These are phyloP conservation scores for Chaetomidium leptoderma DNA, from an alignment of 495 filamentous ascomycete genomes.

Conservation along the genomic window DNA sequence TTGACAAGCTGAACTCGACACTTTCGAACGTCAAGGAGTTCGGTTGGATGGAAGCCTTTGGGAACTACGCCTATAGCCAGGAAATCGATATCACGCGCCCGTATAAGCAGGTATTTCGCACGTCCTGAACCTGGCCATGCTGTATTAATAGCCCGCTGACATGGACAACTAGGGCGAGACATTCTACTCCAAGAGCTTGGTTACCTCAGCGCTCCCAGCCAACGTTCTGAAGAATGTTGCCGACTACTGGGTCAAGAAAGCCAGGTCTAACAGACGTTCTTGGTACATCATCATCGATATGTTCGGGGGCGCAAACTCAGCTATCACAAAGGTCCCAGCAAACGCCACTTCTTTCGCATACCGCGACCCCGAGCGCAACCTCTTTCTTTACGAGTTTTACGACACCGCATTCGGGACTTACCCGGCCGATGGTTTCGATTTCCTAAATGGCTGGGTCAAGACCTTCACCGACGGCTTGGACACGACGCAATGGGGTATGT, in stretches of 20 bases:
- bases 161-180: constrained; percentile 26
- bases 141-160: not conserved
- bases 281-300: constrained; percentile 47
- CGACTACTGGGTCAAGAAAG: constrained; percentile 41
- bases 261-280: constrained; percentile 32
- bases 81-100: constrained; percentile 41
- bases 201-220: constrained; percentile 36
- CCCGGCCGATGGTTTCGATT: constrained; percentile 33
- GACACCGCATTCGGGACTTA: constrained; percentile 28
- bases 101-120: constrained; percentile 34
- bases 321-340: constrained; percentile 33
- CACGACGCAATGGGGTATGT: constrained; percentile 41
- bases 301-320: constrained; percentile 43
- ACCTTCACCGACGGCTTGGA: constrained; percentile 32
- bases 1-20: constrained; percentile 32
- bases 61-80: constrained; percentile 40
- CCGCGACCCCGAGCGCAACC: constrained; percentile 31
- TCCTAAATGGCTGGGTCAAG: constrained; percentile 41
- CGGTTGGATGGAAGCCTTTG: constrained; percentile 41
- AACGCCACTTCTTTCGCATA: constrained; percentile 37
- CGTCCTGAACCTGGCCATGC: not conserved
- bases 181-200: constrained; percentile 45
- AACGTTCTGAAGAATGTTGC: constrained; percentile 34
- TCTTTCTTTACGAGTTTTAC: constrained; percentile 44
- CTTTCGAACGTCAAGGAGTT: constrained; percentile 36